Evolutionary conservation across 2,329 filamentous ascomycete genomes (phyloP).

Genomic region (Diatrype stigma): DNA sequence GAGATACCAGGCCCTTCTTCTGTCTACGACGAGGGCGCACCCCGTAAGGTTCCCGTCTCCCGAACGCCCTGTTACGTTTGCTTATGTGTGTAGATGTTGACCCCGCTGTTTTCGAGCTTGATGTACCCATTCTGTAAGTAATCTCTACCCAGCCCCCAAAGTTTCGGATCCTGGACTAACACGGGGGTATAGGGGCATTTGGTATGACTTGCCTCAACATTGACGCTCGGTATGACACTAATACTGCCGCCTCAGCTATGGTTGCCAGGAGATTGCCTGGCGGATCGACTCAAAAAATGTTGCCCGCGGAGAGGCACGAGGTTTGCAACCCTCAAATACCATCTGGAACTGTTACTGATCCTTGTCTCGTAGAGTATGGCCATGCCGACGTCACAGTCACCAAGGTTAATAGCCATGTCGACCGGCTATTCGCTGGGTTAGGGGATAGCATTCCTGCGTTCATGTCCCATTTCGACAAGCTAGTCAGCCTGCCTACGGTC

Average conservation of each 20-base stretch:
- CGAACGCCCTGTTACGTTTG: background rate
- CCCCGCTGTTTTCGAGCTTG: constrained; percentile 73
- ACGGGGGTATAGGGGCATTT: constrained; percentile 20
- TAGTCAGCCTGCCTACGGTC: constrained; percentile 60
- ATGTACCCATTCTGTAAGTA: constrained; percentile 47
- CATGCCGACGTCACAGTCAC: constrained; percentile 63
- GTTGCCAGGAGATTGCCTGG: constrained; percentile 65
- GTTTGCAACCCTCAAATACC: background rate
- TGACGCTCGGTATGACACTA: constrained; percentile 31
- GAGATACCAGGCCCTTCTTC: constrained; percentile 47
- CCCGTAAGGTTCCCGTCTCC: constrained; percentile 30
- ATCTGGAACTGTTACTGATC: background rate
- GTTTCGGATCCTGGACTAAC: constrained; percentile 10
- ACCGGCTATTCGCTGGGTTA: constrained; percentile 74
- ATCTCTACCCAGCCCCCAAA: background rate
- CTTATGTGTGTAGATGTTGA: constrained; percentile 55
- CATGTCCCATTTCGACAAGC: constrained; percentile 91
- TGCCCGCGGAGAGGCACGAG: constrained; percentile 57
- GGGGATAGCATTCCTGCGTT: constrained; percentile 56
- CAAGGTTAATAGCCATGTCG: constrained; percentile 58
- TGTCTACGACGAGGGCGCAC: constrained; percentile 76
- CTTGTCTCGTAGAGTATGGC: constrained; percentile 55
- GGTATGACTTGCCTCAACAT: constrained; percentile 18
- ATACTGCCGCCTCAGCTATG: constrained; percentile 41
- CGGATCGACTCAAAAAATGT: constrained; percentile 62